Conservation (phyloP, 106 monocot species). For the Xerophyta viscosa region DNA sequence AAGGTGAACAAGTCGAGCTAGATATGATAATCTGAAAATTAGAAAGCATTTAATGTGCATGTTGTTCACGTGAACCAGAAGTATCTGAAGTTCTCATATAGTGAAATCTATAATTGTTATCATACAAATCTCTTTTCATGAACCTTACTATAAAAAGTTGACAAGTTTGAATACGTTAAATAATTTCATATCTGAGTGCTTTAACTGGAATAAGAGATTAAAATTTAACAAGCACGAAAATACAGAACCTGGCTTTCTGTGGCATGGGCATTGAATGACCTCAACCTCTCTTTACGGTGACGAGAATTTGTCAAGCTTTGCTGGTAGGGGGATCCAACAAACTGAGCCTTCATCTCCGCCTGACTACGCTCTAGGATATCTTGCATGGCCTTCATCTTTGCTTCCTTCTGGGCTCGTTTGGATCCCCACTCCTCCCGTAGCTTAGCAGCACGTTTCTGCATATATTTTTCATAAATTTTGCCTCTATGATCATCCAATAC, state of each 20-base stretch:
- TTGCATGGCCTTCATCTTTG: constrained; percentile 36
- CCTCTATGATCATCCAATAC: constrained; percentile 16
- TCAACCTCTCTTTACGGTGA: constrained; percentile 27
- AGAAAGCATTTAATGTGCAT: not conserved
- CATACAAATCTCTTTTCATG: too few relatives aligned
- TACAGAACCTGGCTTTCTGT: constrained; percentile 30
- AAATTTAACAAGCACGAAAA: not conserved
- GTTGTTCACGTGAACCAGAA: too few relatives aligned
- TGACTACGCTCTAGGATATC: constrained; percentile 30
- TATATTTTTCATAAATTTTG: constrained; percentile 34
- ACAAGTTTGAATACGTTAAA: too few relatives aligned
- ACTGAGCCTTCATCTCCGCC: constrained; percentile 27
- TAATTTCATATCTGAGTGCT: too few relatives aligned
- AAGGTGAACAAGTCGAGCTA: constrained; percentile 8
- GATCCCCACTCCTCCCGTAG: constrained; percentile 34
- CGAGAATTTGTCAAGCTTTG: constrained; percentile 12
- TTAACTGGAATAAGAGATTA: too few relatives aligned
- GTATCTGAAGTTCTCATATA: too few relatives aligned
- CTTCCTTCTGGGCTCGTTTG: constrained; percentile 35
- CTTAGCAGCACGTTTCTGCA: constrained; percentile 38
- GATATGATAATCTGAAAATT: constrained; percentile 8
- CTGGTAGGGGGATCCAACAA: constrained; percentile 6
- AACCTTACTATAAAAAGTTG: too few relatives aligned
- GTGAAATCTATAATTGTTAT: too few relatives aligned
- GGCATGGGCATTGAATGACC: constrained; percentile 26